Base-by-base conservation (phyloP, 1,139 yeast genomes). In the Yamadazyma jaroonii region DNA sequence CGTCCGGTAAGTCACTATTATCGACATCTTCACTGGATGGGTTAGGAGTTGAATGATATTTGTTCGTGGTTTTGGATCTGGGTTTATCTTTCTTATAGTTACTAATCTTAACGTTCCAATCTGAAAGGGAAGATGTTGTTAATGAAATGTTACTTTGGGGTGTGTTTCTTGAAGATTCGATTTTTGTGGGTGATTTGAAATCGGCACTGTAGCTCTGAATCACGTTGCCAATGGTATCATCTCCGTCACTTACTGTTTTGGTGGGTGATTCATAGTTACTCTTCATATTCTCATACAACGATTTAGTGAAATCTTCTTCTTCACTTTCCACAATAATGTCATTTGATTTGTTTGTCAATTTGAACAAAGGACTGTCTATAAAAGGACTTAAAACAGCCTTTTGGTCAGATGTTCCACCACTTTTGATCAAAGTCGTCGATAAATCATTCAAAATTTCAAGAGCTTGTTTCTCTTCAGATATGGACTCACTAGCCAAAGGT, bases 201-300 rank as follows among this genome's bases (percentile, higher is more conserved):
- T 25, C 30, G 3, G 38, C 41, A 26, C 43, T 41, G 21, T 44
- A 44, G 21, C 31, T 40, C 3, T 41, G 36, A 3, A 44, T 30
- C 3, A 44, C 45, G n/a, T 41, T 41, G 10, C 35, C 41, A 23
- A 44, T 27, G 2, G 41, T 36, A 32, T 35, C 43, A 21, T 21
- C 12, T 13, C 14, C 26, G 8, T n/a, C n/a, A n/a, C n/a, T n/a
- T n/a, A n/a, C n/a, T n/a, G 13, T 3, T 9, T 15, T 25, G 7
- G 27, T 8, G 7, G 27, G 12, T 4, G 20, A 7, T 20, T 29
- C 31, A 4, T 20, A 6, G 9, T n/a, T n/a, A n/a, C 9, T 9
- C 17, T 32, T 32, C 23, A 32, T 17, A 3, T 12, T 29, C n/a
- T 32, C n/a, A 25, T 32, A 32, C 20, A 25, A 14, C n/a, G 25